Percentiles rank a stretch among this genome's conserved stretches.
Conservation (phyloP, 805 yeast genomes). For the Saturnispora serradocipensis region DNA sequence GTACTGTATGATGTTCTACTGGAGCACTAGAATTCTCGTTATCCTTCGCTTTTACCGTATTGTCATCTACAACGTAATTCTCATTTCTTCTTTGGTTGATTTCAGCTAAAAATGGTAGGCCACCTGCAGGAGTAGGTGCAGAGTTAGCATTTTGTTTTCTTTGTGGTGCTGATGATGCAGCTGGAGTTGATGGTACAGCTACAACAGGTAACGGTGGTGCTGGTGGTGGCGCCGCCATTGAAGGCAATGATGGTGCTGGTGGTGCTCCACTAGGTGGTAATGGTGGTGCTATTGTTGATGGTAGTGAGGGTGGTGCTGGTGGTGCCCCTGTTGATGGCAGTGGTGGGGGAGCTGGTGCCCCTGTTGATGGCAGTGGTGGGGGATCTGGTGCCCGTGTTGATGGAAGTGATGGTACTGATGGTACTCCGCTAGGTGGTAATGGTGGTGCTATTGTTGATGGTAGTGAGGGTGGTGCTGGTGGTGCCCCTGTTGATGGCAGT, state of each 20-base stretch:
- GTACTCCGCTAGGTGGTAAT: conserved; percentile 16
- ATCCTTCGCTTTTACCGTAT: conserved; percentile 14
- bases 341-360: background rate
- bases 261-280: conserved; percentile 15
- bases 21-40: conserved; percentile 22
- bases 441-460: no score
- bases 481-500: no score
- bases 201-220: conserved; percentile 18
- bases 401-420: conserved; percentile 17
- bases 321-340: conserved; percentile 12
- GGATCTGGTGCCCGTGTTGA: conserved; percentile 14
- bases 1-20: conserved; percentile 12
- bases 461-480: no score
- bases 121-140: conserved; percentile 27
- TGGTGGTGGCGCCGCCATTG: conserved; percentile 14
- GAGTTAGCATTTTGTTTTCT: conserved; percentile 1
- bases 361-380: conserved; percentile 16
- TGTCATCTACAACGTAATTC: conserved; percentile 36
- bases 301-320: conserved; percentile 12
- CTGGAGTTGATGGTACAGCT: conserved; percentile 13
- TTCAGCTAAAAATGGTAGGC: conserved; percentile 49
- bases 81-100: conserved; percentile 49
- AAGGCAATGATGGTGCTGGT: conserved; percentile 19
- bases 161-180: conserved; percentile 17
- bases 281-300: conserved; percentile 4